Conservation (phyloP, 2,329 filamentous ascomycete genomes). For the Hyphodiscus sp. region DNA sequence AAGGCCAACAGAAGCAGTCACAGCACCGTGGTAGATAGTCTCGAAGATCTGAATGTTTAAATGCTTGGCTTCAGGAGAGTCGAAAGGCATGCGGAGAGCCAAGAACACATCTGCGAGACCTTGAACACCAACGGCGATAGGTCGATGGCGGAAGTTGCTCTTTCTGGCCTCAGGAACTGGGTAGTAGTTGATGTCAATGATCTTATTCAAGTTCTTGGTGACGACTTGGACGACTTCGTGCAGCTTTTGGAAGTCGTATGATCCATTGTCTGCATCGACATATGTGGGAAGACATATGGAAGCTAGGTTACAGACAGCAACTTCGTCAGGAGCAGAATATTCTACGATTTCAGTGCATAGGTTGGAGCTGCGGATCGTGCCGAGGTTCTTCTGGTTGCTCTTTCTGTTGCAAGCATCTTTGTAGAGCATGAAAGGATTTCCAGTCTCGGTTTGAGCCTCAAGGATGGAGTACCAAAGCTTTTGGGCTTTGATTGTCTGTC, state of each 20-base stretch:
- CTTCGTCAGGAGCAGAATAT: conserved; percentile 95
- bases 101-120: conserved; percentile 98
- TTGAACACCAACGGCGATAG: conserved; percentile 93
- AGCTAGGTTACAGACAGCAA: conserved; percentile 96
- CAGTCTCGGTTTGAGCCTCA: conserved; percentile 97
- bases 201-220: conserved; percentile 93
- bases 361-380: conserved; percentile 97
- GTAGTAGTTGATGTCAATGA: conserved; percentile 98
- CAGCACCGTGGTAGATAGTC: conserved; percentile 94
- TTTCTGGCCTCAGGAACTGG: conserved; percentile 89
- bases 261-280: conserved; percentile 77
- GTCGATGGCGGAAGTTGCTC: conserved; percentile 96
- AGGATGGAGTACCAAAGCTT: conserved; percentile 99
- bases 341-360: conserved; percentile 98
- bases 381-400: conserved; percentile 99
- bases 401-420: conserved; percentile 98
- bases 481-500: conserved; percentile 90
- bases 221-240: conserved; percentile 92
- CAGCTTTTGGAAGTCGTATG: conserved; percentile 93
- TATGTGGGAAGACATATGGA: conserved; percentile 88
- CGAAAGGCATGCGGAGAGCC: conserved; percentile 91
- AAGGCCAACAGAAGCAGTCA: conserved; percentile 83
- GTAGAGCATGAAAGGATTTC: conserved; percentile 99
- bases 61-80: conserved; percentile 87
- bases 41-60: conserved; percentile 99